Percentiles rank a stretch among this genome's conserved stretches.
phyloP scores from a whole-genome alignment of 2,329 filamentous ascomycete genomes.

The Dothistroma pini region DNA sequence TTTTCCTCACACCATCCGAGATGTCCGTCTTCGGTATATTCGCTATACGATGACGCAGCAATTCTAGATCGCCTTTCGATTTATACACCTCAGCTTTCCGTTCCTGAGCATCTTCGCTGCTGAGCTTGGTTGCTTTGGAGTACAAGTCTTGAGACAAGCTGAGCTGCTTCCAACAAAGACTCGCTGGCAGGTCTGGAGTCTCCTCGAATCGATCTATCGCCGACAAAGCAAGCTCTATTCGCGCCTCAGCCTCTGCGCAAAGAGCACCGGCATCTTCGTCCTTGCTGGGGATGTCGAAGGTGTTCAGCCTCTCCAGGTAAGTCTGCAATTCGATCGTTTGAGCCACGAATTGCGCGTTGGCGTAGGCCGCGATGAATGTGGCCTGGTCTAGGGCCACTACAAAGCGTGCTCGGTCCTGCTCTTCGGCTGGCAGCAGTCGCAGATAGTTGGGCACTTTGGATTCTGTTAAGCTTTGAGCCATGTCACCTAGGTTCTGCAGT shows the following conservation, averaged over 20 bases:
- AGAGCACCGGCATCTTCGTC: conserved; percentile 56
- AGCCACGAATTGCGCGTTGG: conserved; percentile 55
- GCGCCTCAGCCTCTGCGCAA: conserved; percentile 29
- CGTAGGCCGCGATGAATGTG: conserved; percentile 54
- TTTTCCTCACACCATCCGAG: conserved; percentile 43
- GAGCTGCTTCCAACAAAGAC: conserved; percentile 51
- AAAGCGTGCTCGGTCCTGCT: conserved; percentile 30
- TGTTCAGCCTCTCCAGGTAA: conserved; percentile 47
- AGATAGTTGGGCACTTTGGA: conserved; percentile 54
- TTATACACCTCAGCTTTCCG: conserved; percentile 50
- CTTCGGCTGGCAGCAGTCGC: conserved; percentile 32
- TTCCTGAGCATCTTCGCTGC: conserved; percentile 40
- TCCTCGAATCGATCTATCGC: conserved; percentile 26
- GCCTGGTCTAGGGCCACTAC: conserved; percentile 53
- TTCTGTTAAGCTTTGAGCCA: conserved; percentile 55
- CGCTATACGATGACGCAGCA: conserved; percentile 52
- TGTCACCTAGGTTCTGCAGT: conserved; percentile 51
- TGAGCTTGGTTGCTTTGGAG: conserved; percentile 50
- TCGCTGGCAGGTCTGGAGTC: conserved; percentile 19
- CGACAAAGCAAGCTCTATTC: conserved; percentile 31
- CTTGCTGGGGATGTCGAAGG: conserved; percentile 37
- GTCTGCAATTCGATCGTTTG: conserved; percentile 48
- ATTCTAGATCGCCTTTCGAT: conserved; percentile 53
- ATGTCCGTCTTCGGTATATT: conserved; percentile 30
- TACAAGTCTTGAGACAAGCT: conserved; percentile 50